Conservation (phyloP, 352 stramenopile genomes). For the Globisporangium acanthophoron region DNA sequence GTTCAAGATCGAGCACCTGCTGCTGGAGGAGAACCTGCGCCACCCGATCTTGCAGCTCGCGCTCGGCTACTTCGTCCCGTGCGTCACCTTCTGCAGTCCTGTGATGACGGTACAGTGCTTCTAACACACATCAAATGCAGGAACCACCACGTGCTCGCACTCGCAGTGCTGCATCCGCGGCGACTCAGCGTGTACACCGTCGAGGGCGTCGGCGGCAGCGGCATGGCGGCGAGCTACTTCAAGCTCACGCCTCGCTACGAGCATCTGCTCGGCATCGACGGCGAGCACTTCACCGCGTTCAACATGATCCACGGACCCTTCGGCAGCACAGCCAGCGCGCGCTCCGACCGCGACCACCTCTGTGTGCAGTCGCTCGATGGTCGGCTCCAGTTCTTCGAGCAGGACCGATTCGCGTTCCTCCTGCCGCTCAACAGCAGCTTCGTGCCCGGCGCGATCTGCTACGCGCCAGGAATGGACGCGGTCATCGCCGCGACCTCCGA, state of each 20-base stretch:
- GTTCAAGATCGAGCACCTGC: conserved; percentile 87
- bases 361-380: conserved; percentile 91
- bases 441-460: conserved; percentile 76
- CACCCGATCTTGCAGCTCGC: conserved; percentile 84
- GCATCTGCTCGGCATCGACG: conserved; percentile 82
- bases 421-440: conserved; percentile 80
- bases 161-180: conserved; percentile 87
- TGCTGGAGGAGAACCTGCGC: conserved; percentile 85
- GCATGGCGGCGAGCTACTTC: conserved; percentile 79
- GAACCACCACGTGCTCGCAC: conserved; percentile 47
- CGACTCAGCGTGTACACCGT: conserved; percentile 77
- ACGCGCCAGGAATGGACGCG: conserved; percentile 71
- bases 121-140: conserved; percentile 11
- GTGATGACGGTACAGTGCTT: background rate
- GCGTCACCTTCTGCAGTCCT: conserved; percentile 11
- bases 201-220: conserved; percentile 66
- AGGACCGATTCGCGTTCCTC: conserved; percentile 86
- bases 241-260: conserved; percentile 79
- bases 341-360: conserved; percentile 63
- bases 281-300: conserved; percentile 89
- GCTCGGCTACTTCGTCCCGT: conserved; percentile 82
- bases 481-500: conserved; percentile 80
- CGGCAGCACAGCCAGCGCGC: conserved; percentile 22
- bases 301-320: conserved; percentile 88
- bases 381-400: conserved; percentile 90